A percentile compares a stretch with the other conserved stretches of the same genome.
phyloP scores from a whole-genome alignment of 2,329 filamentous ascomycete genomes.

The Triangularia verruculosa region DNA sequence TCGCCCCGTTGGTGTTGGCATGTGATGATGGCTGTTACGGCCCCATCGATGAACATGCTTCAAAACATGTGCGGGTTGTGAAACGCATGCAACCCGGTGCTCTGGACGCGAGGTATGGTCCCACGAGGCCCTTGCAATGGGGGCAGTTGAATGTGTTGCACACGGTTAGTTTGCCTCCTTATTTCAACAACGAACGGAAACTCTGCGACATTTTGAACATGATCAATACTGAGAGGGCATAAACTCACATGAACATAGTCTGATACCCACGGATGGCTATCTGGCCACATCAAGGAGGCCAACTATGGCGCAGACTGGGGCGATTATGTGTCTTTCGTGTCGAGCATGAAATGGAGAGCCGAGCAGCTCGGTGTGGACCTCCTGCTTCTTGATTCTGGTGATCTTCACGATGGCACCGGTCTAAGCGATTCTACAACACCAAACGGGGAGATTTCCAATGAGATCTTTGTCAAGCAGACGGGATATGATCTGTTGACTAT shows the following conservation, averaged over 20 bases:
- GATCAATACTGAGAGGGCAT: neutral
- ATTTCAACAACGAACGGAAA: no score
- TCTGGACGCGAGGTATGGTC: constrained; percentile 41
- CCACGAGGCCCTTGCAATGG: constrained; percentile 52
- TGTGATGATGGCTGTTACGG: neutral
- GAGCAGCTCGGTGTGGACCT: constrained; percentile 56
- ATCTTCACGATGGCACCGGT: constrained; percentile 65
- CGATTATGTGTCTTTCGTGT: constrained; percentile 60
- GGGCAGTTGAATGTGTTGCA: constrained; percentile 62
- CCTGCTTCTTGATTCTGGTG: constrained; percentile 60
- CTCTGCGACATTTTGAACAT: no score
- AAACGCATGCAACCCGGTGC: constrained; percentile 49
- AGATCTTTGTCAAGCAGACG: constrained; percentile 40
- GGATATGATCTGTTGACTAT: constrained; percentile 44
- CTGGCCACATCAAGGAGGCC: constrained; percentile 58
- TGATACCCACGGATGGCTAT: constrained; percentile 60
- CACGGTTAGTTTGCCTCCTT: constrained; percentile 38
- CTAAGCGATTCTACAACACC: constrained; percentile 58
- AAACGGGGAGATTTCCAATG: constrained; percentile 53
- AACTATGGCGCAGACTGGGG: constrained; percentile 67
- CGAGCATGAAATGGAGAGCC: constrained; percentile 58
- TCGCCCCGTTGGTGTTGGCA: neutral
- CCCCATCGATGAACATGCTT: neutral
- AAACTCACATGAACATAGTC: constrained; percentile 36
- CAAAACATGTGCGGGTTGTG: constrained; percentile 38